Conservation (phyloP, 495 filamentous ascomycete genomes). For the Neurospora sp. region DNA sequence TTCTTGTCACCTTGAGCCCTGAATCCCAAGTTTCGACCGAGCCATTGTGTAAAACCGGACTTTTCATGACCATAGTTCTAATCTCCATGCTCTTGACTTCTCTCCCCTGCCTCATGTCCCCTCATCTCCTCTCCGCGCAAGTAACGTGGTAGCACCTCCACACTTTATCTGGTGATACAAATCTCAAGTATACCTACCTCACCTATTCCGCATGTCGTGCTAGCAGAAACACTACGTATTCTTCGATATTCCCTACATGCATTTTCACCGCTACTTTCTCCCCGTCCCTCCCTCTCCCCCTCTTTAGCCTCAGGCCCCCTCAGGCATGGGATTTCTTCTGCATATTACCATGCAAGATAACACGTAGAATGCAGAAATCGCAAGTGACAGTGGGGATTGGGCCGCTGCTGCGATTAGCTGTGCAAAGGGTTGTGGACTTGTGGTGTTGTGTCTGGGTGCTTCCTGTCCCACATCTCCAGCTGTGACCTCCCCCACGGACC, state of each 20-base stretch:
- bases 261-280: not conserved
- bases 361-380: too few species aligned
- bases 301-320: too few species aligned
- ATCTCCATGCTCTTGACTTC: not conserved
- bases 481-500: not conserved
- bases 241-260: not conserved
- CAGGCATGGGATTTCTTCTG: too few species aligned
- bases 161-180: not conserved
- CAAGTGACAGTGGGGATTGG: too few species aligned
- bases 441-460: too few species aligned
- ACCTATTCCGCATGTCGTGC: not conserved
- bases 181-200: not conserved
- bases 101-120: not conserved
- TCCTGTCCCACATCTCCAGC: too few species aligned
- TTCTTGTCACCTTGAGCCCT: not conserved
- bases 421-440: too few species aligned
- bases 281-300: too few species aligned
- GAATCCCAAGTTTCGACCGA: not conserved
- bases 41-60: not conserved
- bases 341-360: not conserved
- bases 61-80: too few species aligned
- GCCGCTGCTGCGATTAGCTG: too few species aligned
- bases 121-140: not conserved
- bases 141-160: not conserved
- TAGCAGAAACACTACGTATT: not conserved